These are phyloP conservation scores for Tylopilus balloui DNA, from an alignment of 768 basidiomycete species.

Conservation along the genomic window DNA sequence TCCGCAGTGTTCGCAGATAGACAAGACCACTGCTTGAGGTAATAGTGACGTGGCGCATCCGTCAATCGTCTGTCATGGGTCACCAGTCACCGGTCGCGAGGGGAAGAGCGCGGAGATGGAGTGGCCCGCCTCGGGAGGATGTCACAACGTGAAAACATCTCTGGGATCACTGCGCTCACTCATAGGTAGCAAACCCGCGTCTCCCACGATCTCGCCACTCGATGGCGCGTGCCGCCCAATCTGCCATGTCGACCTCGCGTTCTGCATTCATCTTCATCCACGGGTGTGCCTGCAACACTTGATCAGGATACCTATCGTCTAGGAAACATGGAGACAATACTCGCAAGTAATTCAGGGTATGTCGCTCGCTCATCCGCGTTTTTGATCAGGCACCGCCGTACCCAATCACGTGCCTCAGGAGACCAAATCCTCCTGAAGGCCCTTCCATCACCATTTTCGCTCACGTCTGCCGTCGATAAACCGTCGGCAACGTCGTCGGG, in stretches of 20 bases:
- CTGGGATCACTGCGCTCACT: slow-evolving; percentile 19
- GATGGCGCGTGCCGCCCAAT: slow-evolving; percentile 67
- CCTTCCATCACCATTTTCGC: slow-evolving; percentile 14
- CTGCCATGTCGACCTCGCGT: slow-evolving; percentile 75
- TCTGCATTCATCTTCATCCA: slow-evolving; percentile 62
- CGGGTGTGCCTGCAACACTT: slow-evolving; percentile 55
- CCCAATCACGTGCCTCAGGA: slow-evolving; percentile 71
- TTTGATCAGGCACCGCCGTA: slow-evolving; percentile 76
- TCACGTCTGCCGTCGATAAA: slow-evolving; percentile 2
- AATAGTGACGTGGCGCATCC: not conserved
- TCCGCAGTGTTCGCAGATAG: not conserved
- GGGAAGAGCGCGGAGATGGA: slow-evolving; percentile 20
- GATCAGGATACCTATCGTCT: slow-evolving; percentile 1
- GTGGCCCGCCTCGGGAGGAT: slow-evolving; percentile 14
- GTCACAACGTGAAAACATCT: slow-evolving; percentile 7
- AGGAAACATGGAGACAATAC: slow-evolving; percentile 22
- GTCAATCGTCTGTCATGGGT: no score
- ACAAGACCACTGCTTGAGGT: not conserved
- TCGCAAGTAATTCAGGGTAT: slow-evolving; percentile 75
- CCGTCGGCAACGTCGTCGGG: slow-evolving; percentile 12
- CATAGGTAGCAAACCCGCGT: slow-evolving; percentile 16
- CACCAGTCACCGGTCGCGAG: slow-evolving; percentile 26
- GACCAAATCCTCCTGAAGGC: slow-evolving; percentile 25
- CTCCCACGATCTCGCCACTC: slow-evolving; percentile 31
- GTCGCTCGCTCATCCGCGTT: slow-evolving; percentile 73